Evolutionary conservation across 2,329 filamentous ascomycete genomes (phyloP), one percentile per base, ranked within the genome.

Genomic region (Beauveria asiatica): DNA sequence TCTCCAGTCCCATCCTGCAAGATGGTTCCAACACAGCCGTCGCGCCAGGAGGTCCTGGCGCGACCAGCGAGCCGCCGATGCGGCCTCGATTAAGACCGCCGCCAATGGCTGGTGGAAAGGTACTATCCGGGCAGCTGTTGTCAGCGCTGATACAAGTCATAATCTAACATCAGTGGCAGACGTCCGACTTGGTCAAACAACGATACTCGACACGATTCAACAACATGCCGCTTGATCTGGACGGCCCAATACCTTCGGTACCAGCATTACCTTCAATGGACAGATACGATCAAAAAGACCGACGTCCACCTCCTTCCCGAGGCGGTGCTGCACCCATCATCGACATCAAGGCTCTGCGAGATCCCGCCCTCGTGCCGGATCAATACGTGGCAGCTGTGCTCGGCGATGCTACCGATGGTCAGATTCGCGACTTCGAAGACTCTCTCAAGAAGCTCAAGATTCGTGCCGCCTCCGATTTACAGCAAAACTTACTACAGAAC

Each of bases 401-500:
- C 46, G 85, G 89, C 68, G 91, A 96, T 70, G 92, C 92, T 9
- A 89, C 89, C 4, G 92, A 96, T 67, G 85, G 90, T 64, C 90
- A 96, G 65, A 95, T 97, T 62, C 84, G 84, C 65, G 86, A 89
- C 56, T 97, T 89, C 71, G 89, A 96, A 70, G 80, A 83, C 54
- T 85, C 86, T 23, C 78, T 97, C 48, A 85, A 86, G 64, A 88
- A 87, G 67, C 80, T 94, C 60, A 93, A 93, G 73, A 82, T 83
- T 65, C 84, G 89, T 60, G 92, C 91, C 9, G 87, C 88, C 5
- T 82, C 85, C 53, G 92, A 97, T 67, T 80, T 99, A 23, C 93
- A 97, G 73, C 90, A 95, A 70, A 97, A 92, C 74, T 89, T 99
- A 55, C 93, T 96, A 74, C 92, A 97, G 73, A 99, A 99, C 74